Evolutionary conservation across 2,329 filamentous ascomycete genomes (phyloP), one percentile per base, ranked within the genome.

Genomic region (Arthroderma sp.): DNA sequence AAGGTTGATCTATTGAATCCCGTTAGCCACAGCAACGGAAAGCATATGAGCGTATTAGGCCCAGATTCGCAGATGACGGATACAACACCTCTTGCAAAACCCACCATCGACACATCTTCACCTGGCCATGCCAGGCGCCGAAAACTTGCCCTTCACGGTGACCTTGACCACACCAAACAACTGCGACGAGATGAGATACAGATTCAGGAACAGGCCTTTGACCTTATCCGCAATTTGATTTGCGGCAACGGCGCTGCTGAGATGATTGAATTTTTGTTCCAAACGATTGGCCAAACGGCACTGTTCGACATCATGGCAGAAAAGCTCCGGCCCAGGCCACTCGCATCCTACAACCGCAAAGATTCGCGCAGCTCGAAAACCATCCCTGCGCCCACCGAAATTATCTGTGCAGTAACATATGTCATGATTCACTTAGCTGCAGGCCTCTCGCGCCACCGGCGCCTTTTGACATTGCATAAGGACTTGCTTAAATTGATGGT

Each of bases 391-490:
- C 67, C 65, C 6, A 57, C 58, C 27, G 83, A 86, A 62, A 83
- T 95, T 50, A 74, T 95, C 42, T 75, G 77, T 54, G 75, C 84
- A 2, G 82, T 89, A 7, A 77, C 86, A 29, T 91, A 80, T 59
- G 80, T 95, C 46, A 72, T 96, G 40, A 82, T 91, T 9, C 87
- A 96, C 65, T 78, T 96, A 54, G 86, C 87, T 11, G 89, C 88
- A 6, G 86, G 86, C 51, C 71, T 80, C 8, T 79, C 86, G 3
- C 74, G 77, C 29, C 86, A 95, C 62, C 79, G 86, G 45, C 80
- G 88, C 56, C 66, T 86, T 10, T 71, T 94, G 7, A 77, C 93
- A 43, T 73, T 79, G 3, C 87, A 95, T 61, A 82, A 77, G 2
- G 75, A 82, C 8, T 69, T 96, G 4, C 71, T 96, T 48, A 78